Conservation (phyloP, 257 asterid genomes). For the Avicennia marina region DNA sequence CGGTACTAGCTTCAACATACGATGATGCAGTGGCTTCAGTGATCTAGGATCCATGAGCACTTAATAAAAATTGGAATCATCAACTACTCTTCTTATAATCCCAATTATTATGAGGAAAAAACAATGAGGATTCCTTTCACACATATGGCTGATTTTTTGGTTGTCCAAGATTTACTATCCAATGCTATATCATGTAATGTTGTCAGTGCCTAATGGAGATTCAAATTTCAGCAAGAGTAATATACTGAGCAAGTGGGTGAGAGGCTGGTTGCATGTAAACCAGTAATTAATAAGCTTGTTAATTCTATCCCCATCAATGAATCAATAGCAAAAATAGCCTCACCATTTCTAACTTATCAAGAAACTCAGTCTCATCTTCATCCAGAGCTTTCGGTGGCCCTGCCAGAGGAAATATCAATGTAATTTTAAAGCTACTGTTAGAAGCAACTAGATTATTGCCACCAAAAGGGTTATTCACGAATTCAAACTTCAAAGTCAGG, state of each 20-base stretch:
- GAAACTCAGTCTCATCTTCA: conserved; percentile 96
- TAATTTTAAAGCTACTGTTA: not conserved
- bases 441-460: not conserved
- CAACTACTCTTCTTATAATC: conserved; percentile 2
- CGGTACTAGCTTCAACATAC: conserved; percentile 3
- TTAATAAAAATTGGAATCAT: not conserved
- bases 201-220: conserved; percentile 1
- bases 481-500: conserved; percentile 1
- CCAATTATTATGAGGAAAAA: not conserved
- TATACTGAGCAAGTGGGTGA: not conserved
- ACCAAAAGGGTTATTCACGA: conserved; percentile 1
- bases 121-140: not conserved
- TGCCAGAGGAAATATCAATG: conserved; percentile 26
- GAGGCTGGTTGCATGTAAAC: conserved; percentile 10
- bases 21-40: no score
- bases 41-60: not conserved
- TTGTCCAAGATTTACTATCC: conserved; percentile 1
- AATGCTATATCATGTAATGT: not conserved
- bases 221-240: conserved; percentile 13
- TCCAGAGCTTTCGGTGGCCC: conserved; percentile 98
- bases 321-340: conserved; percentile 23
- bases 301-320: not conserved
- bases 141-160: not conserved
- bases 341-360: conserved; percentile 71
- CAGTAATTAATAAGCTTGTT: not conserved